phyloP scores from a whole-genome alignment of 169 alveolate species.

The Theileria annulata region DNA sequence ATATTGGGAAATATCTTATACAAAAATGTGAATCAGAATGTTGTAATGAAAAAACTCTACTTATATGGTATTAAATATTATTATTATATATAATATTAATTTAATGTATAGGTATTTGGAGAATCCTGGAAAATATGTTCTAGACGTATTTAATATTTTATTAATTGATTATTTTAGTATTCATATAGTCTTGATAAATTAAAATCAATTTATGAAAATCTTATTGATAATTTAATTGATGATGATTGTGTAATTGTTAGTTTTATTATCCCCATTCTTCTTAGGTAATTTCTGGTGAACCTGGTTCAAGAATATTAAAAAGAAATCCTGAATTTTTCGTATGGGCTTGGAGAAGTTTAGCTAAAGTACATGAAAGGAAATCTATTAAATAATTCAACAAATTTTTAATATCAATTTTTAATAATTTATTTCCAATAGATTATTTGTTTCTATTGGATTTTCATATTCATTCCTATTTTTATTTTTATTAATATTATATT shows the following conservation, averaged over 20 bases:
- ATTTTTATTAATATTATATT: background rate
- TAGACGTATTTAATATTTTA: background rate
- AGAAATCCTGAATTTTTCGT: conserved; percentile 56
- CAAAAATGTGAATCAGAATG: conserved; percentile 47
- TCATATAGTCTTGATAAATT: conserved; percentile 32
- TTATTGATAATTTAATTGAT: conserved; percentile 47
- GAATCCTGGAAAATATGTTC: background rate
- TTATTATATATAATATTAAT: background rate
- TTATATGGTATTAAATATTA: conserved; percentile 25
- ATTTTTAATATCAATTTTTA: background rate
- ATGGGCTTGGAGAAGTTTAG: conserved; percentile 67
- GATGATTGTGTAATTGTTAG: conserved; percentile 63
- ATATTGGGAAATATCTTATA: conserved; percentile 48
- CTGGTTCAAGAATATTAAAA: conserved; percentile 43
- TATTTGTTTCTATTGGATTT: background rate
- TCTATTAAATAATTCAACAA: background rate
- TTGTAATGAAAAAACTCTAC: conserved; percentile 41
- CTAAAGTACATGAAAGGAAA: conserved; percentile 44
- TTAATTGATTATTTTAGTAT: conserved; percentile 25
- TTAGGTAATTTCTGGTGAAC: conserved; percentile 40
- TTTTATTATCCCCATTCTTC: background rate
- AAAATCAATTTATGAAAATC: conserved; percentile 28
- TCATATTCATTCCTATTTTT: background rate
- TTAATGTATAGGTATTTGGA: conserved; percentile 45
- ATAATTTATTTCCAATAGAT: background rate